Conservation (phyloP, 768 basidiomycete species). For the Mycena maculata region DNA sequence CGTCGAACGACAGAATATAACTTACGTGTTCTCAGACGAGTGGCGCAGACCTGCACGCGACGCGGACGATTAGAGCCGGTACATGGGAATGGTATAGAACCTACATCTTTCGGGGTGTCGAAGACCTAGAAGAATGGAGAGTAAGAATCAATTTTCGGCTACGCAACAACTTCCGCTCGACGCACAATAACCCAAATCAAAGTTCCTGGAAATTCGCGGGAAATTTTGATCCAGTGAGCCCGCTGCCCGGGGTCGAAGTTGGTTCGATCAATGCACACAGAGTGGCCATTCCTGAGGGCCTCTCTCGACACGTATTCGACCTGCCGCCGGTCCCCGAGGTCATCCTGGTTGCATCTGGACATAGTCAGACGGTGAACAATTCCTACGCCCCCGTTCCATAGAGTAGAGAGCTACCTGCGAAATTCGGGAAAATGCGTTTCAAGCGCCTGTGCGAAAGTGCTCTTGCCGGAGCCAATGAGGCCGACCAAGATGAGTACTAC, state of each 20-base stretch:
- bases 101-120: slow-evolving; percentile 80
- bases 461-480: slow-evolving; percentile 79
- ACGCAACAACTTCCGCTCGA: not conserved
- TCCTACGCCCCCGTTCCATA: no score
- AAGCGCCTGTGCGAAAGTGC: slow-evolving; percentile 80
- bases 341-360: slow-evolving; percentile 73
- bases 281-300: slow-evolving; percentile 66
- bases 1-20: slow-evolving; percentile 30
- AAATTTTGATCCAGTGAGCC: slow-evolving; percentile 80
- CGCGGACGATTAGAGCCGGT: slow-evolving; percentile 22
- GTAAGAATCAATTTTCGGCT: slow-evolving; percentile 16
- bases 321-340: slow-evolving; percentile 72
- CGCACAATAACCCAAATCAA: slow-evolving; percentile 72
- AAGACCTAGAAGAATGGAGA: slow-evolving; percentile 53
- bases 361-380: no score
- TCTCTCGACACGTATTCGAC: slow-evolving; percentile 71
- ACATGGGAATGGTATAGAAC: slow-evolving; percentile 32
- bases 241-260: slow-evolving; percentile 83
- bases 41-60: slow-evolving; percentile 65
- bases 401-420: slow-evolving; percentile 53
- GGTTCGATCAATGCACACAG: slow-evolving; percentile 84
- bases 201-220: slow-evolving; percentile 71
- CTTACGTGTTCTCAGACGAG: slow-evolving; percentile 70
- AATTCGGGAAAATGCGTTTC: slow-evolving; percentile 70
- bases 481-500: slow-evolving; percentile 80